Conservation (phyloP, 176 grass and related monocot species). For the Thalia dealbata region DNA sequence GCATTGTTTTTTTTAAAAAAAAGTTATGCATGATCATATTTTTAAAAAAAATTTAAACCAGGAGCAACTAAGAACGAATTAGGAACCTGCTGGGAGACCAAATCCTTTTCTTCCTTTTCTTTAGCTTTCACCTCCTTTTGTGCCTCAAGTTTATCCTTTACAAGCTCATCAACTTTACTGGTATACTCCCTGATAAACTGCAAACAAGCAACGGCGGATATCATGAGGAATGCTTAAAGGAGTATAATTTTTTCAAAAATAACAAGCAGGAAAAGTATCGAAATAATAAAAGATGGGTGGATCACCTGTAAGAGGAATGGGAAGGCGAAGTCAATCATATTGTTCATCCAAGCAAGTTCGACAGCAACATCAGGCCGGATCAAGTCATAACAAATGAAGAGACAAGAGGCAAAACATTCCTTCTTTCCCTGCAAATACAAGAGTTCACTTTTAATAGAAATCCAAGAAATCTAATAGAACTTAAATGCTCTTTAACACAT, state of each 20-base stretch:
- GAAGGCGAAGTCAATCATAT: conserved; percentile 95
- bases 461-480: too few relatives aligned
- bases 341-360: conserved; percentile 98
- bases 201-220: neutral
- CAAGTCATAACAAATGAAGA: conserved; percentile 94
- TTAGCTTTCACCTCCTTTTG: conserved; percentile 70
- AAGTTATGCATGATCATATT: neutral
- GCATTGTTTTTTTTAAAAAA: conserved; percentile 16
- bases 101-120: conserved; percentile 86
- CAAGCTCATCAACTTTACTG: conserved; percentile 81
- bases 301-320: conserved; percentile 91
- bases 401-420: conserved; percentile 96
- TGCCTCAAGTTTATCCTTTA: conserved; percentile 78
- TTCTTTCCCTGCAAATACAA: conserved; percentile 85
- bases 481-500: too few relatives aligned
- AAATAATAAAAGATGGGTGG: neutral
- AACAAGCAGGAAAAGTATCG: neutral
- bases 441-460: neutral
- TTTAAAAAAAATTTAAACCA: conserved; percentile 9
- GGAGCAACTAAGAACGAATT: neutral
- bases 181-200: conserved; percentile 92
- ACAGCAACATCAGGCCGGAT: conserved; percentile 86
- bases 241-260: neutral
- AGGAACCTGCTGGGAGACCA: conserved; percentile 84
- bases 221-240: neutral